Base-by-base conservation (phyloP, 2,329 filamentous ascomycete genomes). In the Cryphonectria nitschkei region DNA sequence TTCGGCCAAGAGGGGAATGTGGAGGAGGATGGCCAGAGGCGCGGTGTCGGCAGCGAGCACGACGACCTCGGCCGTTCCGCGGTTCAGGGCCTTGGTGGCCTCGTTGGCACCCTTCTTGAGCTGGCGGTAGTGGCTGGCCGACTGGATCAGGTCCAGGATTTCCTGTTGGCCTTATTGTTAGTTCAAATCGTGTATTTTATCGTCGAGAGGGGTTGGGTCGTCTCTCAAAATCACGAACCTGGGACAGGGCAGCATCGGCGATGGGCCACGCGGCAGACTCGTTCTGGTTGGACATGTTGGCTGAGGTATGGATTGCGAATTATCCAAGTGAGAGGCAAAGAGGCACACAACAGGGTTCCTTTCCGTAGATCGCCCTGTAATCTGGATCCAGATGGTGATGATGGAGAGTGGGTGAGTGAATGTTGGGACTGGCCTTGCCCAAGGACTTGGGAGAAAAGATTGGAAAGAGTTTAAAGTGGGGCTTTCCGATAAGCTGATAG, bases 91-190 rank as follows among this genome's bases (percentile, higher is more conserved):
- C 87, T 97, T 97, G 79, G 93, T 97, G 52, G 83, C 85, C 81
- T 93, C 92, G 87, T 95, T 95, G 80, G 93, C 93, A 73, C 93
- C 93, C 87, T 96, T 97, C 87, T 96, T 96, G 75, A 95, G 83
- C 86, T 96, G 93, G 67, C 90, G 87, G 78, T 88, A 86, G 83
- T 92, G 78, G 85, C 83, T 85, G 69, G 85, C 90, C 78, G 92
- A 90, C 84, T 95, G 93, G 73, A 95, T 87, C 69, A 94, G 87
- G 76, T 97, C 92, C 74, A 97, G 89, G 74, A 98, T 90, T 81
- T 95, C 90, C 85, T 94, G 91, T 69, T 69, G 16, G 92, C 89
- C 4, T 26, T 9, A 39, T n/a, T 46, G 34, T 70, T 22, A 67
- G 68, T 29, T 63, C n/a, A 22, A 56, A 56, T 52, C 9, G 32